Evolutionary conservation across 1,284 basidiomycete genomes (phyloP).

Genomic region (Austroboletus olivaceoglutinosus): DNA sequence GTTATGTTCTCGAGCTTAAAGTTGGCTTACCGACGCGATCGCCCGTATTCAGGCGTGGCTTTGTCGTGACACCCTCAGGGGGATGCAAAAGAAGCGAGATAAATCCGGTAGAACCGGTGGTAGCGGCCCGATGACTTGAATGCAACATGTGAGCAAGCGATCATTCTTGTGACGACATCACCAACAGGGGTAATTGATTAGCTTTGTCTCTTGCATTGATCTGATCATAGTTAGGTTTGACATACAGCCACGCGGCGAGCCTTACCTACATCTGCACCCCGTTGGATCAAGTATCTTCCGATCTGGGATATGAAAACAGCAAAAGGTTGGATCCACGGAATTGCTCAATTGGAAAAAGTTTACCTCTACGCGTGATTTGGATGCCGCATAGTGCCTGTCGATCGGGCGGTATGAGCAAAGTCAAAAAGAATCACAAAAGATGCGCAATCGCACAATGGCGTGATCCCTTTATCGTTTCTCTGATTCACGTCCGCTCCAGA

Average conservation of each 20-base stretch:
- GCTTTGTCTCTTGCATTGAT: slow-evolving; percentile 91
- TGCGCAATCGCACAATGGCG: slow-evolving; percentile 65
- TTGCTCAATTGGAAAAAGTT: not conserved
- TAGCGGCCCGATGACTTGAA: slow-evolving; percentile 86
- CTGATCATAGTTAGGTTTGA: slow-evolving; percentile 41
- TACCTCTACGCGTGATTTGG: slow-evolving; percentile 86
- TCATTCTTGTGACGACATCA: slow-evolving; percentile 3
- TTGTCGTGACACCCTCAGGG: slow-evolving; percentile 62
- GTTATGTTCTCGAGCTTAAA: not conserved
- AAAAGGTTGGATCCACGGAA: not conserved
- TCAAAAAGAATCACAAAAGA: too few relatives aligned
- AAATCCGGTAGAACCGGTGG: slow-evolving; percentile 87
- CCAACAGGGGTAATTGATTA: slow-evolving; percentile 85
- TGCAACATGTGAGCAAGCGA: slow-evolving; percentile 4
- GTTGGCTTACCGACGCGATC: slow-evolving; percentile 72
- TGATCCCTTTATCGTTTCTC: slow-evolving; percentile 84
- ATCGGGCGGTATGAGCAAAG: slow-evolving; percentile 7
- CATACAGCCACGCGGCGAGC: slow-evolving; percentile 54
- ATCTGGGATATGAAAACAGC: slow-evolving; percentile 52
- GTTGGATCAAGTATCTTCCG: slow-evolving; percentile 77
- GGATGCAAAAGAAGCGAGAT: slow-evolving; percentile 77
- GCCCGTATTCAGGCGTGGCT: slow-evolving; percentile 81
- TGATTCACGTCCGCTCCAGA: slow-evolving; percentile 83
- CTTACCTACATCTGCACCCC: slow-evolving; percentile 83
- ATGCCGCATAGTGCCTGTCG: slow-evolving; percentile 88